Base-by-base conservation (phyloP, 768 basidiomycete species). In the Boletus vermiculosoides region DNA sequence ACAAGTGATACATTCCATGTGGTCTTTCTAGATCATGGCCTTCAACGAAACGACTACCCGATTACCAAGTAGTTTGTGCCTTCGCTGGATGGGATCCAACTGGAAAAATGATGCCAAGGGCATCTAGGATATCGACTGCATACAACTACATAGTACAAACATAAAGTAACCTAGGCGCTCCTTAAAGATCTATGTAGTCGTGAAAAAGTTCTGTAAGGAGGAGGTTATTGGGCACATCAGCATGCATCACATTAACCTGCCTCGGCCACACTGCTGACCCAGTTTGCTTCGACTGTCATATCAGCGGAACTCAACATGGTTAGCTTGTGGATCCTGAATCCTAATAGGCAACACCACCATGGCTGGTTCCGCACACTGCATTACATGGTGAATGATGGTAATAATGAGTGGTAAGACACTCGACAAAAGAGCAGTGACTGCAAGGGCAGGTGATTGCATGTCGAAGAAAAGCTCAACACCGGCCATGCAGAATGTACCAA, bases 401-500 rank as follows among this genome's bases (percentile, higher is more conserved):
- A 44, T 16, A 15, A 56, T 8, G 3, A 61, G 46, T 11, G 62
- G 61, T 18, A 67, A 5, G 39, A 49, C 22, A 31, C 63, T 57
- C 13, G 53, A 23, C 11, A 60, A 22, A 13, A 67, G 45, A 9
- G 54, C 37, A 12, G 34, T n/a, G 31, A 52, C 33, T 1, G 61
- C 51, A 31, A 63, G 25, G 4, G 37, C 39, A 2, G 58, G 56
- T 10, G 66, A 63, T n/a, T n/a, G n/a, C 15, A 63, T 34, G 3
- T 30, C 37, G 16, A 53, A 16, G 28, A 46, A 47, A 10, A 65
- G 55, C 34, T 65, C 55, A 1, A 57, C 25, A 23, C 42, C 11
- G 8, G 58, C 56, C 40, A 67, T 49, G 22, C 53, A 53, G 7
- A 45, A 62, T n/a, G 56, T 57, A 16, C 63, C 57, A 5, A 66